Percentiles rank a stretch among this genome's conserved stretches.
These are phyloP conservation scores for Hypomontagnella monticulosa DNA, from an alignment of 495 filamentous ascomycete genomes.

Conservation along the genomic window DNA sequence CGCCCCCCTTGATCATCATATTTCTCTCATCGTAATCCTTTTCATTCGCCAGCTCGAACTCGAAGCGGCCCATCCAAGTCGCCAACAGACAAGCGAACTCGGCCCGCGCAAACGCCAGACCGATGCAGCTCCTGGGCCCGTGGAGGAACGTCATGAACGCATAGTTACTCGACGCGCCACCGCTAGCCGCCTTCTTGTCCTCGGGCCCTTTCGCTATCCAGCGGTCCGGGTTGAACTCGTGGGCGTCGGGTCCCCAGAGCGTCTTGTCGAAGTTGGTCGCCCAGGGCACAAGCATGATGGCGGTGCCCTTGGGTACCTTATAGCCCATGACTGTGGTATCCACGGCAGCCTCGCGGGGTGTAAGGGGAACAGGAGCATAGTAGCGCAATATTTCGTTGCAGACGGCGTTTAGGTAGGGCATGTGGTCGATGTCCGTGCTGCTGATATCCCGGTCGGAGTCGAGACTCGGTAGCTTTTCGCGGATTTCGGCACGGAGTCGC, in stretches of 20 bases:
- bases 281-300: slow-evolving; percentile 66
- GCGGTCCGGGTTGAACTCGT: slow-evolving; percentile 67
- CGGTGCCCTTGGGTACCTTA: slow-evolving; percentile 64
- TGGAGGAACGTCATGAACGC: slow-evolving; percentile 70
- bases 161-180: slow-evolving; percentile 65
- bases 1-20: slow-evolving; percentile 64
- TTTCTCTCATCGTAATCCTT: slow-evolving; percentile 63
- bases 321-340: slow-evolving; percentile 72
- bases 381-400: slow-evolving; percentile 60
- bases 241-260: slow-evolving; percentile 68
- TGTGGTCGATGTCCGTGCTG: slow-evolving; percentile 60
- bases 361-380: slow-evolving; percentile 61
- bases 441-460: slow-evolving; percentile 56
- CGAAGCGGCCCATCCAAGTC: slow-evolving; percentile 74
- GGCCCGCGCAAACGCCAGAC: slow-evolving; percentile 76
- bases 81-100: slow-evolving; percentile 88
- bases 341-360: slow-evolving; percentile 67
- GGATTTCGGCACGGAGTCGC: slow-evolving; percentile 63
- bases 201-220: slow-evolving; percentile 61
- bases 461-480: slow-evolving; percentile 69
- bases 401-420: slow-evolving; percentile 66
- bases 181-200: slow-evolving; percentile 50
- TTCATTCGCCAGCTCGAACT: slow-evolving; percentile 69
- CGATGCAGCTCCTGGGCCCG: slow-evolving; percentile 70
- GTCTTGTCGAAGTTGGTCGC: slow-evolving; percentile 64